Percentiles rank a stretch among this genome's conserved stretches.
Evolutionary conservation across 305 asterid species (phyloP).

Genomic region (Rubia peregrina): DNA sequence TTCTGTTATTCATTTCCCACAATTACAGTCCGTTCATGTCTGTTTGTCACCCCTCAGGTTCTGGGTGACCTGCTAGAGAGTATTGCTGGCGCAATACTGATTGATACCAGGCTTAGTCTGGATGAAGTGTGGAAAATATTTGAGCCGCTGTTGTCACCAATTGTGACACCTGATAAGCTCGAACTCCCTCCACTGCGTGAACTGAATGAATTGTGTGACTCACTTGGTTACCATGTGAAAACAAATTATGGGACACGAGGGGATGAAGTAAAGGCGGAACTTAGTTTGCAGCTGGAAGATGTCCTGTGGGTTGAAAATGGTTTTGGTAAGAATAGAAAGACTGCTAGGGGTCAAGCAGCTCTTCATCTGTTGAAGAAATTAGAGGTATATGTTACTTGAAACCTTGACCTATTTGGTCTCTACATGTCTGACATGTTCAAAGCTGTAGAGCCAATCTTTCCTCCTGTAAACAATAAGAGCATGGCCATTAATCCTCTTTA

Average conservation of each 20-base stretch:
- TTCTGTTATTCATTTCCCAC: not conserved
- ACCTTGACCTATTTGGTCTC: not conserved
- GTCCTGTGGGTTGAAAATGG: constrained; percentile 56
- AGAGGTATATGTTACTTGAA: constrained; percentile 46
- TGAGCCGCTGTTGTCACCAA: constrained; percentile 75
- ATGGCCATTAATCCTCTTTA: not conserved
- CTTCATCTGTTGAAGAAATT: constrained; percentile 54
- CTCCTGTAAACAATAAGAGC: not conserved
- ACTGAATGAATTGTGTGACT: constrained; percentile 72
- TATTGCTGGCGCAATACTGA: constrained; percentile 82
- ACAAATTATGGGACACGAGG: constrained; percentile 35
- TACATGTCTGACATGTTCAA: not conserved
- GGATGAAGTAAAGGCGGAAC: constrained; percentile 46
- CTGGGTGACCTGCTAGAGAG: constrained; percentile 97
- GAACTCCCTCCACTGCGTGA: constrained; percentile 84
- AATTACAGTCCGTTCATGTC: constrained; percentile 5
- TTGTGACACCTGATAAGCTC: constrained; percentile 88
- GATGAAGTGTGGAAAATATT: constrained; percentile 76
- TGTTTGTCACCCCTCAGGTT: constrained; percentile 36
- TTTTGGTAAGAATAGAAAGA: constrained; percentile 48
- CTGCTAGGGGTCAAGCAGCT: constrained; percentile 85
- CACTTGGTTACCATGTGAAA: constrained; percentile 68
- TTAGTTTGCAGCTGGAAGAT: constrained; percentile 60
- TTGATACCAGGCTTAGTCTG: constrained; percentile 67
- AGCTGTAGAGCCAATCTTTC: not conserved